phyloP scores from a whole-genome alignment of 2,329 filamentous ascomycete genomes.

The Ophiostoma sp. region DNA sequence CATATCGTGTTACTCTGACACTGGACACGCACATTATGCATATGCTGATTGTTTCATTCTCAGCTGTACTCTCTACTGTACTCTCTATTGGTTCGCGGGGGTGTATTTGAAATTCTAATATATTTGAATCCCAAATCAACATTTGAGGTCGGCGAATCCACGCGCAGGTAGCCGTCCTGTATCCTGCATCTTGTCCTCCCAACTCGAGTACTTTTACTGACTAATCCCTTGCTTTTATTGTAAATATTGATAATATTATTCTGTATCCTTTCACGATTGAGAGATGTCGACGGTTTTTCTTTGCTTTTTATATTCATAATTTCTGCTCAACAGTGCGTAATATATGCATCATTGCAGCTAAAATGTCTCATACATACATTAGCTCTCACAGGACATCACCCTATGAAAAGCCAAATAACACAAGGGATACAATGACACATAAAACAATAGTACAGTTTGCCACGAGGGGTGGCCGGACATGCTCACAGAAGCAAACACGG shows the following conservation, averaged over 20 bases:
- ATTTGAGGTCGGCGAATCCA: neutral
- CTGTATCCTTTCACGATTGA: neutral
- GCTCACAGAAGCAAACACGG: neutral
- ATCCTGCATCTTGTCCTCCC: neutral
- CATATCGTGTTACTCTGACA: neutral
- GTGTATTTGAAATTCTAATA: neutral
- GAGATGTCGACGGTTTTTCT: too few relatives aligned
- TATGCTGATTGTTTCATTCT: neutral
- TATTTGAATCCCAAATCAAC: neutral
- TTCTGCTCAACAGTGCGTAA: neutral
- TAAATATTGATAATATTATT: neutral
- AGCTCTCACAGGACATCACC: neutral
- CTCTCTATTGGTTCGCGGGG: neutral
- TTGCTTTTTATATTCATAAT: neutral
- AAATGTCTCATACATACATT: neutral
- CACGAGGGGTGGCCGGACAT: neutral
- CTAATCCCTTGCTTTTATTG: neutral
- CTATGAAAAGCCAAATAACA: neutral
- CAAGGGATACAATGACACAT: neutral
- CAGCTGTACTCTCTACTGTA: neutral
- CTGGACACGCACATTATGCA: neutral
- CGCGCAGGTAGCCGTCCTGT: neutral
- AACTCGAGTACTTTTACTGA: neutral
- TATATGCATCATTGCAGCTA: constrained; percentile 2
- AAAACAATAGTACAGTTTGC: neutral